Evolutionary conservation across 352 stramenopile genomes (phyloP).

Genomic region (Globisporangium recalcitrans): DNA sequence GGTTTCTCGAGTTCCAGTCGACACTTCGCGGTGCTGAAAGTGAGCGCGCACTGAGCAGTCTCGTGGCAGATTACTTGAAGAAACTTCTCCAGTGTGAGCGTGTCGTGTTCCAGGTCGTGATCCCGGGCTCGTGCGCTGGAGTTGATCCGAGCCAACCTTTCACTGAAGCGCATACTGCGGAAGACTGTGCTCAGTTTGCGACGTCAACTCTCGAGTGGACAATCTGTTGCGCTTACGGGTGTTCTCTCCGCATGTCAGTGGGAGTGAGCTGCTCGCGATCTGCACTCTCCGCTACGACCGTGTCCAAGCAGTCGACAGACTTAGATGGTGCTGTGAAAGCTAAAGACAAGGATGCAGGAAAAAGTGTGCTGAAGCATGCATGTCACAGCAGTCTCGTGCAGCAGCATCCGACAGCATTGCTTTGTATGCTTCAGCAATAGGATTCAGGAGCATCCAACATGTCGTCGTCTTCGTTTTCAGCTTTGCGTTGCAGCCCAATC

Average conservation of each 20-base stretch:
- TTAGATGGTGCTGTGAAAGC: no score
- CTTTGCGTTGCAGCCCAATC: no score
- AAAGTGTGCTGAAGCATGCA: no score
- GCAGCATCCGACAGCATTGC: no score
- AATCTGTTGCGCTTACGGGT: slow-evolving; percentile 16
- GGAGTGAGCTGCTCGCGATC: background rate
- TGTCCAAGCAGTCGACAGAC: no score
- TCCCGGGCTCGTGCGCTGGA: background rate
- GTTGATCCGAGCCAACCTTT: background rate
- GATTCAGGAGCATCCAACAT: no score
- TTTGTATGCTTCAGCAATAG: no score
- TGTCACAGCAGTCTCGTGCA: no score
- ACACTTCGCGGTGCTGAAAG: background rate
- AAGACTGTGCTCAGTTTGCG: background rate
- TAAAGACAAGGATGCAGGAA: no score
- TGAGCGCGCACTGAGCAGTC: slow-evolving; percentile 2
- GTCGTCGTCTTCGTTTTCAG: no score
- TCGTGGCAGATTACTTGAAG: slow-evolving; percentile 8
- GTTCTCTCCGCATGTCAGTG: background rate
- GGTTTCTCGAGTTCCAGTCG: slow-evolving; percentile 7
- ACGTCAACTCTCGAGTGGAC: slow-evolving; percentile 9
- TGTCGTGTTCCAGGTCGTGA: background rate
- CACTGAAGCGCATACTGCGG: background rate
- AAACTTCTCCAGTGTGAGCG: slow-evolving; percentile 10
- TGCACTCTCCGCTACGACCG: no score